Base-by-base conservation (phyloP, 163 green algal genomes). In the Chlorella variabilis region DNA sequence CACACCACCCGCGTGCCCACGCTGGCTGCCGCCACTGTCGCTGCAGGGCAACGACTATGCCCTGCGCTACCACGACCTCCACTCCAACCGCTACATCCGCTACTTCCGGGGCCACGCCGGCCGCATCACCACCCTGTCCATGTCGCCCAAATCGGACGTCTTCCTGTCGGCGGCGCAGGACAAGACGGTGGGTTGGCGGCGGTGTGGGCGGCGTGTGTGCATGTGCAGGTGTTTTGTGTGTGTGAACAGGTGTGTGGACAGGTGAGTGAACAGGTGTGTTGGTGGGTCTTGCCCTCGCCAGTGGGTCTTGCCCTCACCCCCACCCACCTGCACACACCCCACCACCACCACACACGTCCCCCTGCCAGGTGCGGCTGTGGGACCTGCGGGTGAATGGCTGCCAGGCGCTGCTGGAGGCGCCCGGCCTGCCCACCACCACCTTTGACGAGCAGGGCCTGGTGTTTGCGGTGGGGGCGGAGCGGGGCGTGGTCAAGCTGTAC, bases 381-480 rank as follows among this genome's bases (percentile, higher is more conserved):
- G 87, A 96, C 81, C 78, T 89, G 49, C 45, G 71, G 25, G 87
- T 68, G 6, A 83, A 80, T 18, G 39, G 84, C 27, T 92, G 88
- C 83, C 70, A 84, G 85, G 96, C 91, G 36, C 49, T 95, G 36
- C 85, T 98, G 71, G 78, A 91, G 27, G 86, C 90, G 21, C 91
- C 93, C 13, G 87, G 82, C 59, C 81, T 92, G 81, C 89, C 95
- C 73, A 89, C 84, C 38, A 92, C 90, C n/a, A 90, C 93, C 27
- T 97, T 92, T 75, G 96, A 98, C 77, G 88, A 97, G 80, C 93
- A 97, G 85, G 96, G 96, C 1, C 90, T 98, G 5, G 94, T 99
- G 34, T 98, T 99, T 87, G 93, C 88, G 11, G 93, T 98, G 41
- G 93, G 89, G 0, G 86, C 91, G 6, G 91, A 97, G 58, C 92